Evolutionary conservation across 1,284 basidiomycete genomes (phyloP), one percentile per base, ranked within the genome.

Genomic region (Pseudozyma tsukubaensis): DNA sequence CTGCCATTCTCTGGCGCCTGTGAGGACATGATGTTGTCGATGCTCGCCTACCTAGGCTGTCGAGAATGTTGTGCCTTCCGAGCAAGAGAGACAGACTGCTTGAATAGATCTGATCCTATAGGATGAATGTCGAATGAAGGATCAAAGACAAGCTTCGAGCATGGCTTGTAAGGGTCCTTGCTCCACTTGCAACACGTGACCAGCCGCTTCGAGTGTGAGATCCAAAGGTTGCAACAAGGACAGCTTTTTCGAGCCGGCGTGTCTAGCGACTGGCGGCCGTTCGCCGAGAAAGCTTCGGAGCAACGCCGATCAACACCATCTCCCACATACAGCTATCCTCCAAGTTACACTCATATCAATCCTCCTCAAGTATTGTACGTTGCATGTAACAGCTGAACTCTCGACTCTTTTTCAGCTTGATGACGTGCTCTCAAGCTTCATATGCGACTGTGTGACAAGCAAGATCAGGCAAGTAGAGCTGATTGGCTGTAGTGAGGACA

Each of bases 21-120:
- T 21, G 62, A 59, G 18, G 47, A 61, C 24, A 57, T 52, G 57
- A 64, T 70, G 49, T 16, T 40, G 52, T 10, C 36, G 18, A 18
- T 7, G 18, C n/a, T 39, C 11, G n/a, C n/a, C n/a, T n/a, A n/a
- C n/a, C 42, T 11, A 8, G 21, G 29, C 16, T 37, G 14, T 8
- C 36, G 36, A 37, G 36, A 14, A 14, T 37, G 36, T 37, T 37
- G 9, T 8, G 36, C 8, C 14, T 37, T 14, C 8, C 36, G 8
- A 37, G 9, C 36, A 14, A 37, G 36, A 37, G 36, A n/a, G n/a
- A n/a, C n/a, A n/a, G n/a, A n/a, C n/a, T n/a, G n/a, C n/a, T n/a
- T n/a, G n/a, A n/a, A n/a, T n/a, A n/a, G n/a, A n/a, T n/a, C n/a
- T n/a, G n/a, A n/a, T n/a, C n/a, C n/a, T n/a, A n/a, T n/a, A n/a